Evolutionary conservation across 2,329 filamentous ascomycete genomes (phyloP).

Genomic region (Exserohilum rostratum): DNA sequence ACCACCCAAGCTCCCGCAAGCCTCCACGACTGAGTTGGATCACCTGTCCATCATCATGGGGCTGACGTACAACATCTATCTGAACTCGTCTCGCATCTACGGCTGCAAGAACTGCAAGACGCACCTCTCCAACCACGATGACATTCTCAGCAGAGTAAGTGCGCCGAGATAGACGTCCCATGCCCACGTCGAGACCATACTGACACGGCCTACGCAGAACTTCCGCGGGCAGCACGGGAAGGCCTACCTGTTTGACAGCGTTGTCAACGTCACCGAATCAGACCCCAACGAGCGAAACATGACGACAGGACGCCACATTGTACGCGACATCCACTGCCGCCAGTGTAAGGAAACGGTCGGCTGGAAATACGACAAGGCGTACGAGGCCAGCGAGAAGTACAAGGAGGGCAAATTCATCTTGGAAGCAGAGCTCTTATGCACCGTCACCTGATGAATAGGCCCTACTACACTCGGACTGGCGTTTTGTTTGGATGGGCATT

Average conservation of each 20-base stretch:
- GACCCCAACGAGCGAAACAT: conserved; percentile 95
- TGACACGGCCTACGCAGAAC: conserved; percentile 69
- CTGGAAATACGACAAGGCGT: conserved; percentile 99
- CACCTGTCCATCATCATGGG: conserved; percentile 66
- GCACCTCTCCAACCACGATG: conserved; percentile 91
- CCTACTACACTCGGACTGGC: background rate
- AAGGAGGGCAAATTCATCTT: conserved; percentile 99
- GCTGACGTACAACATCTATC: conserved; percentile 88
- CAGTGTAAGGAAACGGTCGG: conserved; percentile 93
- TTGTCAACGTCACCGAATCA: conserved; percentile 86
- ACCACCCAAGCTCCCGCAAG: conserved; percentile 7
- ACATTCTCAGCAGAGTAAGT: conserved; percentile 89
- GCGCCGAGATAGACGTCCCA: background rate
- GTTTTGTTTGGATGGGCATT: conserved; percentile 27
- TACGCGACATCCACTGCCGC: conserved; percentile 88
- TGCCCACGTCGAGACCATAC: conserved; percentile 1
- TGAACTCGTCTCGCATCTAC: conserved; percentile 85
- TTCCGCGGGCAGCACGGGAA: conserved; percentile 98
- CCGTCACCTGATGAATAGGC: conserved; percentile 60
- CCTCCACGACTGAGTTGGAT: conserved; percentile 6
- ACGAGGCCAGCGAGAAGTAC: conserved; percentile 90
- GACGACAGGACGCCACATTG: conserved; percentile 94
- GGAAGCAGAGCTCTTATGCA: conserved; percentile 86
- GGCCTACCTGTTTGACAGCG: conserved; percentile 91
- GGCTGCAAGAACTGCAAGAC: conserved; percentile 93